Evolutionary conservation across 2,329 filamentous ascomycete genomes (phyloP), one percentile per base, ranked within the genome.

Genomic region (Neonectria neomacrospora): DNA sequence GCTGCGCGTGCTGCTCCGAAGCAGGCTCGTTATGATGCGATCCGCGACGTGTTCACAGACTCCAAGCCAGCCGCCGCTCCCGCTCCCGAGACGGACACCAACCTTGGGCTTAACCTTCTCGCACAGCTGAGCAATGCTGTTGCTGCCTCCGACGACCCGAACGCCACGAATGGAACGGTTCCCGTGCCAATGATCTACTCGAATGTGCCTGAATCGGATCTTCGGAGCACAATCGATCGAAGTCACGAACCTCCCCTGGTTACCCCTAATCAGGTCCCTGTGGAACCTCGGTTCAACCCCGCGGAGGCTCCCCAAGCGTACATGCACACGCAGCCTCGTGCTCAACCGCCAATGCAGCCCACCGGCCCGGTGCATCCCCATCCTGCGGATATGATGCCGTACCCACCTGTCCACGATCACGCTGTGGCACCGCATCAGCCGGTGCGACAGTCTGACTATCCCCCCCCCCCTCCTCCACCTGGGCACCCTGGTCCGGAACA

Each of bases 41-140:
- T 78, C 54, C 76, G 77, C n/a, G 80, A 82, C 61, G 76, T 81
- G 30, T 82, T 82, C 64, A 78, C 77, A 12, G 73, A 78, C 56
- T 73, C 76, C 8, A 78, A 76, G 59, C 77, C 79, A 20, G 67
- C 68, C 5, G 61, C 75, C 16, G 55, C 72, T 11, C 73, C 75
- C 2, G 61, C 69, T 7, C 61, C 67, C 4, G 73, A 75, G 11
- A 61, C 63, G 14, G 71, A 72, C 30, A 63, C 61, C 14, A 68
- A 54, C 18, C 58, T 74, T 30, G 66, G 70, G 22, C 76, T 80
- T 39, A 76, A 77, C 60, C 63, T 77, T 8, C 69, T 80, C 26
- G 77, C 78, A 11, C 71, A 77, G 61, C 54, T 80, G 39, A 79
- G 77, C 70, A 74, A 74, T 22, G 67, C 77, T 14, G 73, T 76